A percentile compares a stretch with the other conserved stretches of the same genome.
phyloP scores from a whole-genome alignment of 768 basidiomycete genomes.

The Russula olivacea region DNA sequence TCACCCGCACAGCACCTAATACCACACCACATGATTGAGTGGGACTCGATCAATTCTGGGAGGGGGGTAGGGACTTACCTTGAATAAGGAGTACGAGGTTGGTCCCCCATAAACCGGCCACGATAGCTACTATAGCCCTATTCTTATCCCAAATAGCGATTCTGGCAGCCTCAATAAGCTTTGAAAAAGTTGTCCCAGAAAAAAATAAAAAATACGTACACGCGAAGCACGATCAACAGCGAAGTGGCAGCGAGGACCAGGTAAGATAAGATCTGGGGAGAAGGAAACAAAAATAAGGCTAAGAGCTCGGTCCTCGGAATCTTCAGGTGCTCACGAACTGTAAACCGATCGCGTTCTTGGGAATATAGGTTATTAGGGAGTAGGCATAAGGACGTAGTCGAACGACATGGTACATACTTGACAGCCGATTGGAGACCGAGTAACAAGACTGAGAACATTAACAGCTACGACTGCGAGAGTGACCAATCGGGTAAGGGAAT shows the following conservation, averaged over 20 bases:
- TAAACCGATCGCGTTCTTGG: background rate
- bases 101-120: background rate
- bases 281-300: background rate
- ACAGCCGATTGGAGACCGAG: background rate
- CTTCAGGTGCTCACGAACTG: background rate
- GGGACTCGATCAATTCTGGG: no score
- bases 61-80: background rate
- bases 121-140: background rate
- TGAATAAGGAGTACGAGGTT: background rate
- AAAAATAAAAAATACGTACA: no score
- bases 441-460: background rate
- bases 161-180: background rate
- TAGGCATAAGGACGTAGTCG: no score
- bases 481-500: conserved; percentile 1
- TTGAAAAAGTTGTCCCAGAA: no score
- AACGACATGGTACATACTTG: background rate
- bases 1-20: background rate
- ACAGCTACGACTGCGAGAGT: conserved; percentile 1
- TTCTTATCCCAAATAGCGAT: background rate
- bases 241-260: background rate
- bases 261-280: background rate
- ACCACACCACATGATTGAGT: background rate
- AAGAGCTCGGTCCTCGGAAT: background rate
- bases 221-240: conserved; percentile 4
- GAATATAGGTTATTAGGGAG: background rate